Evolutionary conservation across 1,284 basidiomycete species (phyloP).

Genomic region (Cutaneotrichosporon cavernicola): DNA sequence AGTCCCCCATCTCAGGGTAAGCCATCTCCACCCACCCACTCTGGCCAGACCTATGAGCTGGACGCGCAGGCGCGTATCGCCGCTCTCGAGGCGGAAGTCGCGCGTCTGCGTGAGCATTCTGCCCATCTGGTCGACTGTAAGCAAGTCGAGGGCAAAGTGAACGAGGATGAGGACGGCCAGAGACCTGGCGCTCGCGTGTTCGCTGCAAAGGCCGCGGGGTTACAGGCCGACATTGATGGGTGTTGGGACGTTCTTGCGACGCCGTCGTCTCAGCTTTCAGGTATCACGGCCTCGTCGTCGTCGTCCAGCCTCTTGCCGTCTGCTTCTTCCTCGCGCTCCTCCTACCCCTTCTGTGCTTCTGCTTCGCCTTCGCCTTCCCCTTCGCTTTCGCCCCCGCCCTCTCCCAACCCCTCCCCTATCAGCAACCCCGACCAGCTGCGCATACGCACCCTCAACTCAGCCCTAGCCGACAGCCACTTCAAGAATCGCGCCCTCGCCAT

Average conservation of each 20-base stretch:
- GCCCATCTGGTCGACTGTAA: neutral
- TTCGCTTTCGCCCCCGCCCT: too few relatives aligned
- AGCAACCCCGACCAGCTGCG: neutral
- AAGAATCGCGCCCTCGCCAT: neutral
- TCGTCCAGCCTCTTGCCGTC: too few relatives aligned
- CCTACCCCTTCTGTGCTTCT: too few relatives aligned
- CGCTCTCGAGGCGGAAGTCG: neutral
- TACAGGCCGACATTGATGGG: neutral
- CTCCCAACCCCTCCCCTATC: neutral
- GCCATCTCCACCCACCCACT: too few relatives aligned
- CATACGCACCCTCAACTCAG: neutral
- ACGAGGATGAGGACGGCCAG: neutral
- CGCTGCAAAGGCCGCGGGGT: neutral
- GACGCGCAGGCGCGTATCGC: neutral
- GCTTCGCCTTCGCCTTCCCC: too few relatives aligned
- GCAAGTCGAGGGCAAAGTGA: neutral
- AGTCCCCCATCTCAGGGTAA: too few relatives aligned
- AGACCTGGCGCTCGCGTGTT: neutral
- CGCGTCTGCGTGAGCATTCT: neutral
- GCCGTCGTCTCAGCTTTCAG: too few relatives aligned
- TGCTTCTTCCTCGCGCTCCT: neutral
- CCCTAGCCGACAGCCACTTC: neutral
- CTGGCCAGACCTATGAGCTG: neutral
- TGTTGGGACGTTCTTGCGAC: neutral
- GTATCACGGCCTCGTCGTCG: too few relatives aligned